A percentile compares a stretch with the other conserved stretches of the same genome.
These are phyloP conservation scores for Brachypodium distachyon DNA, from an alignment of 202 grass and related monocot species.

Conservation along the genomic window DNA sequence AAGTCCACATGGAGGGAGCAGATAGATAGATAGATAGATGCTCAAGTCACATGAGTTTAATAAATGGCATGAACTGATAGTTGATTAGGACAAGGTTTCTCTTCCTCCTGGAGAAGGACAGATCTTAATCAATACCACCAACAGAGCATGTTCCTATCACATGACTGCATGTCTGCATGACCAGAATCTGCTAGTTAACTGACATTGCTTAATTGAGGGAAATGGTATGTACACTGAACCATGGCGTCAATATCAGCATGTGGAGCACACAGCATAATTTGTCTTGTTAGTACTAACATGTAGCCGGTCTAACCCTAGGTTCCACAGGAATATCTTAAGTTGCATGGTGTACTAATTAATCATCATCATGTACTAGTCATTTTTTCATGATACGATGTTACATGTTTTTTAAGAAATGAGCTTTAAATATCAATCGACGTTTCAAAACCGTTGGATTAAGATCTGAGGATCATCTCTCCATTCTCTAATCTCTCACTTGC, in stretches of 20 bases:
- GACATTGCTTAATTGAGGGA: not conserved
- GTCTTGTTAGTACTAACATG: not conserved
- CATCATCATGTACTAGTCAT: no score
- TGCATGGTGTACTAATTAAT: not conserved
- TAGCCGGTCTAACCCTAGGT: not conserved
- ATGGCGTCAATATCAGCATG: not conserved
- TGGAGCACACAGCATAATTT: not conserved
- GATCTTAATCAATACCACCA: not conserved
- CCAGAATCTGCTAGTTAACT: not conserved
- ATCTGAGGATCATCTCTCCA: no score
- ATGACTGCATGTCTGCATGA: not conserved
- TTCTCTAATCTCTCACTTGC: no score
- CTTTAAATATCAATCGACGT: no score
- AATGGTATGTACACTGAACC: not conserved
- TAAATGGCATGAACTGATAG: not conserved
- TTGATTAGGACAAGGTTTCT: conserved; percentile 13
- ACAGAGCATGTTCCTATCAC: not conserved
- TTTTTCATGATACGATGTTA: no score
- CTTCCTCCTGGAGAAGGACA: not conserved
- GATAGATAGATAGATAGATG: not conserved
- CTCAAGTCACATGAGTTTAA: not conserved
- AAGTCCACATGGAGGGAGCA: conserved; percentile 2
- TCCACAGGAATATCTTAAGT: not conserved
- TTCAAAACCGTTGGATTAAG: no score
- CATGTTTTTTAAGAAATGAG: no score